These are phyloP conservation scores for Emergomyces pasteurianus DNA, from an alignment of 2,329 filamentous ascomycete species.

Conservation along the genomic window DNA sequence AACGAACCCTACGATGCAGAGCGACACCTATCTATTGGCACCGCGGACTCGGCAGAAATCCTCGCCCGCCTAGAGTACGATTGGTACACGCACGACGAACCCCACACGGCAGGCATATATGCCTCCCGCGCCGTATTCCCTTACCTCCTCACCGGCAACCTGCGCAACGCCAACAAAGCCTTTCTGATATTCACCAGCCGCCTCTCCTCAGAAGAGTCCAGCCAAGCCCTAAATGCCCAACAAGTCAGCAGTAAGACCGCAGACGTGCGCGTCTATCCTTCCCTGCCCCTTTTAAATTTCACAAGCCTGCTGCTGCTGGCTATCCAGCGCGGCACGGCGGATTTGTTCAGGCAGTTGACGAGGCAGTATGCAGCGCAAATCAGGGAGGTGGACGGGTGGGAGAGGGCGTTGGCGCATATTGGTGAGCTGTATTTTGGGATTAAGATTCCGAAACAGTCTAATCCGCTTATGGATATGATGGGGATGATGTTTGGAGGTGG, in stretches of 20 bases:
- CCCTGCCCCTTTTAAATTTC: conserved; percentile 90
- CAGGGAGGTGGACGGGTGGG: conserved; percentile 66
- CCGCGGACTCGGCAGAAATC: conserved; percentile 70
- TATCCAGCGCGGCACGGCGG: conserved; percentile 63
- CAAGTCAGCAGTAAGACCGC: conserved; percentile 63
- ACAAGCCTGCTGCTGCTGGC: conserved; percentile 72
- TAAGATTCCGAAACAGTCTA: conserved; percentile 73
- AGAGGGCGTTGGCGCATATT: conserved; percentile 70
- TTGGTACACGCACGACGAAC: conserved; percentile 85
- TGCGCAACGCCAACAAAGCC: conserved; percentile 75
- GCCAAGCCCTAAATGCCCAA: conserved; percentile 58
- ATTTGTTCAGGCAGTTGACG: conserved; percentile 70
- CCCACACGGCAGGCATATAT: conserved; percentile 78
- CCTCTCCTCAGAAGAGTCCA: conserved; percentile 39
- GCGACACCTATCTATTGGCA: conserved; percentile 76
- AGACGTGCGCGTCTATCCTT: conserved; percentile 74
- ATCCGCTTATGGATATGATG: conserved; percentile 97
- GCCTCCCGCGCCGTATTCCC: conserved; percentile 78
- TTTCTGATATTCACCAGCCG: conserved; percentile 63
- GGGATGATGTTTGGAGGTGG: conserved; percentile 81
- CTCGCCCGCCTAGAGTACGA: conserved; percentile 76
- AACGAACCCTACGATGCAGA: conserved; percentile 90
- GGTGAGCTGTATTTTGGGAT: conserved; percentile 97
- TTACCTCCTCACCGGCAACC: conserved; percentile 80
- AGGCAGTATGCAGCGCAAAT: conserved; percentile 71